phyloP scores from a whole-genome alignment of 768 basidiomycete species.

The Naganishia onofrii region DNA sequence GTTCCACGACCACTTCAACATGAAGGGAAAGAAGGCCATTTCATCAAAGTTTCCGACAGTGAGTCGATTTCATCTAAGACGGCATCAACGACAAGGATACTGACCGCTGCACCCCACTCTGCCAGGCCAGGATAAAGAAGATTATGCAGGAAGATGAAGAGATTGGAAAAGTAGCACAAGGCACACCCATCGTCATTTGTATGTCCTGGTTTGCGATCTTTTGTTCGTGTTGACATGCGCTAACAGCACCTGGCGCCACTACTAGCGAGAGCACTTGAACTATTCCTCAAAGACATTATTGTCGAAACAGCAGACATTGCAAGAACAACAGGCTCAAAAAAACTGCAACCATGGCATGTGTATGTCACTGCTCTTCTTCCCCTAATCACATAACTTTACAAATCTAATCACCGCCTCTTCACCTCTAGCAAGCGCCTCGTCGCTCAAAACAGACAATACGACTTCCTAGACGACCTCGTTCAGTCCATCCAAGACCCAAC shows the following conservation, averaged over 20 bases:
- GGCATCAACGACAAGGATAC: too few relatives aligned
- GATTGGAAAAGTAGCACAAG: conserved; percentile 95
- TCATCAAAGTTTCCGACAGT: conserved; percentile 23
- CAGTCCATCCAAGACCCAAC: conserved; percentile 81
- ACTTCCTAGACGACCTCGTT: conserved; percentile 91
- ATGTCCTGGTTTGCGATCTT: conserved; percentile 50
- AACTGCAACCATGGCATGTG: conserved; percentile 91
- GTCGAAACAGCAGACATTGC: conserved; percentile 80
- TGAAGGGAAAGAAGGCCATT: conserved; percentile 32
- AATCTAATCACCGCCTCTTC: neutral
- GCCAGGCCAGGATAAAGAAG: conserved; percentile 84
- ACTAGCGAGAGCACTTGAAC: conserved; percentile 89
- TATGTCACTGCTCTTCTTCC: conserved; percentile 55
- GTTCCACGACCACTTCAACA: neutral
- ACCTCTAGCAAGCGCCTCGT: conserved; percentile 80
- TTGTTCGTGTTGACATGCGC: neutral
- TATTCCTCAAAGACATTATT: conserved; percentile 81
- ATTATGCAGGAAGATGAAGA: conserved; percentile 99
- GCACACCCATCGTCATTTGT: conserved; percentile 96
- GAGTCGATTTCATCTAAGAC: neutral
- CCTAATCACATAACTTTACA: neutral
- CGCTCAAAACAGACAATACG: conserved; percentile 79
- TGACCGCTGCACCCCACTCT: neutral
- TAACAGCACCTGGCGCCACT: neutral
- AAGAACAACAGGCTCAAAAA: conserved; percentile 71